Evolutionary conservation across 2,329 filamentous ascomycete genomes (phyloP).

Genomic region (Parafenestella ontariensis): DNA sequence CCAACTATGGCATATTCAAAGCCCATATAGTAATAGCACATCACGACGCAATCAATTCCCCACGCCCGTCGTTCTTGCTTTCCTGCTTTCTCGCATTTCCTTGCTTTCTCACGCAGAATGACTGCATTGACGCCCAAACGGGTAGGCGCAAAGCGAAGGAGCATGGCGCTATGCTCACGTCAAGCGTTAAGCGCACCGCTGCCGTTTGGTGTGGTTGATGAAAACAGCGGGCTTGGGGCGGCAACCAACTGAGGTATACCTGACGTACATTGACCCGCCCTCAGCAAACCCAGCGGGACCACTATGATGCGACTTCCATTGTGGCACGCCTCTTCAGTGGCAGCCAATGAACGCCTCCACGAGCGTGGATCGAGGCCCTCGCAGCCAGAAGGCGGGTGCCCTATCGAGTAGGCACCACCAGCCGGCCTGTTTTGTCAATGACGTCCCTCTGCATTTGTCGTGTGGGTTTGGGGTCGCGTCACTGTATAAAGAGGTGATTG

Average conservation of each 20-base stretch:
- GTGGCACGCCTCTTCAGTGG: background rate
- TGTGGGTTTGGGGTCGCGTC: background rate
- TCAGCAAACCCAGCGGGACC: conserved; percentile 8
- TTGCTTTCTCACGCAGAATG: conserved; percentile 7
- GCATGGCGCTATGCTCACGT: conserved; percentile 18
- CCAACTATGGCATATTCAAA: no score
- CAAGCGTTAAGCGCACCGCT: conserved; percentile 15
- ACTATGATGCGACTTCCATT: conserved; percentile 4
- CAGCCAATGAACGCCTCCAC: conserved; percentile 1
- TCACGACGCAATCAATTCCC: background rate
- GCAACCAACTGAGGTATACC: conserved; percentile 5
- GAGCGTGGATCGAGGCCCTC: background rate
- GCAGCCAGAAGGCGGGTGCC: background rate
- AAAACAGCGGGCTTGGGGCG: conserved; percentile 20
- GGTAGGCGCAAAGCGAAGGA: background rate
- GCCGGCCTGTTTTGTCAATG: conserved; percentile 21
- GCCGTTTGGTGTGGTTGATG: conserved; percentile 6
- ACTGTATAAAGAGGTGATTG: conserved; percentile 29
- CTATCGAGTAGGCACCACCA: background rate
- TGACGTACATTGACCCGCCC: conserved; percentile 22
- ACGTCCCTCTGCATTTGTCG: conserved; percentile 33
- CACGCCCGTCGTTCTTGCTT: no score
- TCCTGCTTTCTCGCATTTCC: no score
- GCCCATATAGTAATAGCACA: no score
- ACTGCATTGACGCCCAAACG: conserved; percentile 3